Evolutionary conservation across 371 early-diverging fungal genomes (phyloP).

Genomic region (Syncephalastrum contaminatum): DNA sequence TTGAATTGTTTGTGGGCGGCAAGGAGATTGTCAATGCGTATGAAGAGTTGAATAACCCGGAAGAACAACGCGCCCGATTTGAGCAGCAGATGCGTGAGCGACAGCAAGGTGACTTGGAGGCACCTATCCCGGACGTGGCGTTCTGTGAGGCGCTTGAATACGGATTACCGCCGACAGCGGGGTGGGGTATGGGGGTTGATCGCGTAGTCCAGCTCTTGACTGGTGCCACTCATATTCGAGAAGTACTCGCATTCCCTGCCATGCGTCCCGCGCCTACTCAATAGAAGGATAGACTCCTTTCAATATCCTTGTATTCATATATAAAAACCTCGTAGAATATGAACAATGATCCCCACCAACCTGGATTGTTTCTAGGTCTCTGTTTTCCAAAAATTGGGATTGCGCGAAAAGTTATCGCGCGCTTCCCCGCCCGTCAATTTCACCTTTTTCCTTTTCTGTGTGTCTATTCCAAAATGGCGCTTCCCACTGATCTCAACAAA

Average conservation of each 20-base stretch:
- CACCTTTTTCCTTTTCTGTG: too few relatives aligned
- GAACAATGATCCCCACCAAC: too few relatives aligned
- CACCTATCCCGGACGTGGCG: constrained; percentile 78
- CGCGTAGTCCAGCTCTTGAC: constrained; percentile 90
- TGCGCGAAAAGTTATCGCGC: too few relatives aligned
- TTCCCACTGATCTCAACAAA: constrained; percentile 17
- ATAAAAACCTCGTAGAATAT: background rate
- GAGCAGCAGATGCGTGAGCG: constrained; percentile 66
- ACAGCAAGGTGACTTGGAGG: constrained; percentile 80
- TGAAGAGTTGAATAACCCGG: constrained; percentile 99
- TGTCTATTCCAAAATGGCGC: background rate
- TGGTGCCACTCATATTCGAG: constrained; percentile 83
- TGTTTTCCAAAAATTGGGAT: too few relatives aligned
- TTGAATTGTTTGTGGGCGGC: constrained; percentile 93
- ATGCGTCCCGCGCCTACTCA: constrained; percentile 19
- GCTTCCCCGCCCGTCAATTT: too few relatives aligned
- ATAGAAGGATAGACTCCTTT: background rate
- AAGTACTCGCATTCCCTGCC: constrained; percentile 91
- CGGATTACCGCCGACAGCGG: constrained; percentile 96
- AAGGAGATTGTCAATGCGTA: constrained; percentile 98
- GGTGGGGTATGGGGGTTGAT: constrained; percentile 99
- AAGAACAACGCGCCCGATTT: constrained; percentile 92
- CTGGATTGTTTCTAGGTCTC: too few relatives aligned
- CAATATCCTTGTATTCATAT: background rate
- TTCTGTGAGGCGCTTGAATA: constrained; percentile 93